Percentiles rank a stretch among this genome's conserved stretches.
phyloP scores from a whole-genome alignment of 1,284 basidiomycete genomes.

The Moniliella sp. region DNA sequence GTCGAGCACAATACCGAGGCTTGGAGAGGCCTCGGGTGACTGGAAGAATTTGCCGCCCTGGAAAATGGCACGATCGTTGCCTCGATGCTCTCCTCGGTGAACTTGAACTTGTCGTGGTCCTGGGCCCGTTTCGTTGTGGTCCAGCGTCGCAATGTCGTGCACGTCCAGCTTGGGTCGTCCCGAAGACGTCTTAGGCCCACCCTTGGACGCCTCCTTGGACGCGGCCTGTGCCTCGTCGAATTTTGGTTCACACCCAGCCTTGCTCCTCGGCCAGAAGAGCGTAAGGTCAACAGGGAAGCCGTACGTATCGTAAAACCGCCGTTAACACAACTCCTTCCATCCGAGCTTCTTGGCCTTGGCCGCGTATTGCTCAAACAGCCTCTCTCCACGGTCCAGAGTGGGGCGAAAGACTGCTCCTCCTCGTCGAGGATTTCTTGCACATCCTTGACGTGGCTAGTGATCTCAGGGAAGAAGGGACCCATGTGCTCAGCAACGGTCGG shows the following conservation, averaged over 20 bases:
- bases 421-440: conserved; percentile 90
- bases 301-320: conserved; percentile 92
- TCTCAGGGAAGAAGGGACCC: conserved; percentile 74
- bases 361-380: conserved; percentile 78
- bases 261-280: conserved; percentile 84
- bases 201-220: conserved; percentile 76
- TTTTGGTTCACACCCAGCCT: conserved; percentile 58
- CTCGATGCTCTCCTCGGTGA: conserved; percentile 52
- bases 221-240: conserved; percentile 71
- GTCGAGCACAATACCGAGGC: conserved; percentile 62
- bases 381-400: conserved; percentile 87
- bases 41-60: conserved; percentile 54
- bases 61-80: conserved; percentile 69
- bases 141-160: conserved; percentile 71
- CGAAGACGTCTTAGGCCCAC: conserved; percentile 45
- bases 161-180: conserved; percentile 71
- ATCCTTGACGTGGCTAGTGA: conserved; percentile 59
- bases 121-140: conserved; percentile 54
- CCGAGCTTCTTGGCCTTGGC: conserved; percentile 47
- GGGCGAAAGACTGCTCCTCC: conserved; percentile 86
- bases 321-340: conserved; percentile 56
- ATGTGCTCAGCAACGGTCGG: conserved; percentile 74
- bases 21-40: conserved; percentile 45
- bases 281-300: conserved; percentile 95
- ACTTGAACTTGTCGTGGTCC: conserved; percentile 87